Conservation (phyloP, 495 filamentous ascomycete species). For the Elaphomyces granulatus region DNA sequence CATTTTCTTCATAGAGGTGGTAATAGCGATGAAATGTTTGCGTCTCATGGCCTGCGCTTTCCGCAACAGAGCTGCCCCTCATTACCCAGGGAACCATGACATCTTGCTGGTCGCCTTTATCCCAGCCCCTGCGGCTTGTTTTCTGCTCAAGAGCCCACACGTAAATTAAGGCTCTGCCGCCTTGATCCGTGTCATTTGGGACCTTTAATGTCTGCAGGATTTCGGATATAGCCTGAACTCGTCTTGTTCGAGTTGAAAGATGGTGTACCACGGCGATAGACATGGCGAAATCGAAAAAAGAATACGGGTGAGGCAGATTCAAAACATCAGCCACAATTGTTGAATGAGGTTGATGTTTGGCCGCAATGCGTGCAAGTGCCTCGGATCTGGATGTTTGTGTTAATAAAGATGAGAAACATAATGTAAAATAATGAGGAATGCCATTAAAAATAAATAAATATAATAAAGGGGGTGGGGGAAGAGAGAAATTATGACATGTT, state of each 20-base stretch:
- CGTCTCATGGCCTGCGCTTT: slow-evolving; percentile 12
- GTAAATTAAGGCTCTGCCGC: slow-evolving; percentile 64
- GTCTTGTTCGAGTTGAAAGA: slow-evolving; percentile 65
- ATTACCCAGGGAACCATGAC: slow-evolving; percentile 95
- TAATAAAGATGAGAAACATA: too few relatives aligned
- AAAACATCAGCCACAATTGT: slow-evolving; percentile 60
- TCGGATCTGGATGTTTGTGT: slow-evolving; percentile 37
- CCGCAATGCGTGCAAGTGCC: slow-evolving; percentile 62
- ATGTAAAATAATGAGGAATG: not conserved
- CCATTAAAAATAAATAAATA: too few relatives aligned
- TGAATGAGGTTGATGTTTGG: slow-evolving; percentile 44
- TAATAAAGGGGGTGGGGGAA: too few relatives aligned
- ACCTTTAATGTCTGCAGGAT: slow-evolving; percentile 54
- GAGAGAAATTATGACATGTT: too few relatives aligned
- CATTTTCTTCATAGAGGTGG: slow-evolving; percentile 76
- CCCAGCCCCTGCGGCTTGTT: slow-evolving; percentile 80
- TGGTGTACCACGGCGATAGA: slow-evolving; percentile 94
- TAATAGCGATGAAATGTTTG: slow-evolving; percentile 75
- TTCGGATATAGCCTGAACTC: slow-evolving; percentile 55
- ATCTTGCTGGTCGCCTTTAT: slow-evolving; percentile 74
- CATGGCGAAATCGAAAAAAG: slow-evolving; percentile 79
- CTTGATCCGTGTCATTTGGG: slow-evolving; percentile 15
- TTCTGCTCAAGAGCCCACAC: slow-evolving; percentile 98
- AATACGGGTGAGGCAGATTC: slow-evolving; percentile 50
- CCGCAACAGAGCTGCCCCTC: slow-evolving; percentile 17